Evolutionary conservation across 352 stramenopile genomes (phyloP), one percentile per base, ranked within the genome.

Genomic region (Labyrinthula sp.): DNA sequence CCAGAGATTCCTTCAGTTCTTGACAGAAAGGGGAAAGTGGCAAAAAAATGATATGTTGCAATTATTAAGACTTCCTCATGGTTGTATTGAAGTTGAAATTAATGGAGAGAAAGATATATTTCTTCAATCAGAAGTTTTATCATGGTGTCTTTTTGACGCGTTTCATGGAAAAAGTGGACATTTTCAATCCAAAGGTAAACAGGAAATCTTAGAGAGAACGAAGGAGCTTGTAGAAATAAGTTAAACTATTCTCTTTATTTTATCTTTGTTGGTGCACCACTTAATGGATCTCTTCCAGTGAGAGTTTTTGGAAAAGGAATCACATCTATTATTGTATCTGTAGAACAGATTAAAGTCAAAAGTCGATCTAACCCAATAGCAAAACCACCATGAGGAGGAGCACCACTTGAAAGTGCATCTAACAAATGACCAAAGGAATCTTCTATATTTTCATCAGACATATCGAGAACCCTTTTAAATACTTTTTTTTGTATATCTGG

Each of bases 301-400:
- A 73, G 67, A 4, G 74, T 80, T 59, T 88, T 88, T 0, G 76
- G 76, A 54, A 88, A 88, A 23, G 76, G 73, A 34, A 88, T 84
- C 30, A 86, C 76, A 31, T 85, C 75, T 5, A 73, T 71, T 28
- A 88, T 64, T 39, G 26, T 56, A 12, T 63, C 60, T 2, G 69
- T 67, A 21, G 69, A 70, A 30, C 71, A 76, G 29, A 88, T 34
- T n/a, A 88, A 72, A 12, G 72, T 66, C 8, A 82, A 59, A 10
- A 85, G 56, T 6, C 76, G 74, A 45, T 88, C 76, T 17, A 88
- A 50, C 4, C 74, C 76, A 25, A 88, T 40, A 0, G 73, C 75
- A 34, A 85, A 80, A 7, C 75, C 75, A 8, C 69, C 73, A 45
- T 85, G 75, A 2, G 75, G 73, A 1, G 75, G 75, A 3, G 70